Conservation (phyloP, 176 grass and related monocot genomes). For the Paspalum notatum region DNA sequence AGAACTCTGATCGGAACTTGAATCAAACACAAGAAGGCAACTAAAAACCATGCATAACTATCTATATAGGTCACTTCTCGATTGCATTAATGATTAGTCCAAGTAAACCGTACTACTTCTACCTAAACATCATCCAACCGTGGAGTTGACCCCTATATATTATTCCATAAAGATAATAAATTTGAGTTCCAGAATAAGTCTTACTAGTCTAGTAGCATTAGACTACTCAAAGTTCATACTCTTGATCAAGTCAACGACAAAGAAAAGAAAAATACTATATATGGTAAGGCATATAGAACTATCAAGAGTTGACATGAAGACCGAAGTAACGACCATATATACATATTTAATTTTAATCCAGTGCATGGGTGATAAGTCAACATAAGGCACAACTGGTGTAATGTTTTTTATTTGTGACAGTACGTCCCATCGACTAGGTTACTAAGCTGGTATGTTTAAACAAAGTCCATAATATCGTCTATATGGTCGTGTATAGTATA, state of each 20-base stretch:
- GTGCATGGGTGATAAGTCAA: neutral
- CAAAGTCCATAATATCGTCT: no score
- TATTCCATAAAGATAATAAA: neutral
- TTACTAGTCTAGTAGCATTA: neutral
- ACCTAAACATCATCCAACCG: conserved; percentile 8
- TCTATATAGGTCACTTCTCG: neutral
- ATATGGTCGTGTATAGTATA: no score
- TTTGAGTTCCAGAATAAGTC: conserved; percentile 10
- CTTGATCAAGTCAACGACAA: conserved; percentile 19
- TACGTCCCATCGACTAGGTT: neutral
- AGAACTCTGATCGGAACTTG: no score
- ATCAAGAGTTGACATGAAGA: conserved; percentile 15
- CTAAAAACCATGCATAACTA: no score
- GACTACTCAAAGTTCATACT: conserved; percentile 24
- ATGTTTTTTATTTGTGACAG: neutral
- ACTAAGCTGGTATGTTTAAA: neutral
- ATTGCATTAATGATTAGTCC: conserved; percentile 13
- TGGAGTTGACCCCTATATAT: conserved; percentile 22
- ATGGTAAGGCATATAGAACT: neutral
- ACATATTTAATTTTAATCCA: neutral
- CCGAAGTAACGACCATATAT: neutral
- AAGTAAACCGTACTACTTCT: conserved; percentile 16
- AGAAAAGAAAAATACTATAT: neutral
- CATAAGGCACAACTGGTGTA: neutral
- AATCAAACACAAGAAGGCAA: no score